Percentiles rank a stretch among this genome's conserved stretches.
Conservation (phyloP, 2,329 filamentous ascomycete species). For the Aspergillus latus region DNA sequence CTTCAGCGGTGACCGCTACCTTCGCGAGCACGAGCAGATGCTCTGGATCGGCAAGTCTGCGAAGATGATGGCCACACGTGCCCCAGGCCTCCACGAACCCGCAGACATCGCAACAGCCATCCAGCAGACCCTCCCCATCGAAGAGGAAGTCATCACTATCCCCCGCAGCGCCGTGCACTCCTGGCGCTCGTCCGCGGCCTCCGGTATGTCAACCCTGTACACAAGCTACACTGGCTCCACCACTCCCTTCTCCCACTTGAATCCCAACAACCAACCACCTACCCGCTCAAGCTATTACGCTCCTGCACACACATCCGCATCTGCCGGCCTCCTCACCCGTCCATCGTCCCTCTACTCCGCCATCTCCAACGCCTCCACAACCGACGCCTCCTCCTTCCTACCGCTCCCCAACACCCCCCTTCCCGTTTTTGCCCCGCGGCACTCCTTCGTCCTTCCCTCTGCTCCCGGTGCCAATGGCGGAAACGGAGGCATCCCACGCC, state of each 20-base stretch:
- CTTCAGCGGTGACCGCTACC: slow-evolving; percentile 60
- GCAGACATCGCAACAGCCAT: slow-evolving; percentile 28
- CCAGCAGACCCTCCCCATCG: slow-evolving; percentile 26
- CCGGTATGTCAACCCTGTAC: slow-evolving; percentile 33
- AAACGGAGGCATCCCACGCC: neutral
- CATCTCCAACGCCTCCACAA: slow-evolving; percentile 32
- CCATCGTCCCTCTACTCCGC: slow-evolving; percentile 29
- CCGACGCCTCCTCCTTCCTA: slow-evolving; percentile 31
- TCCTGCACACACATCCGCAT: slow-evolving; percentile 17
- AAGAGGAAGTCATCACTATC: slow-evolving; percentile 40
- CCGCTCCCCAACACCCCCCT: slow-evolving; percentile 27
- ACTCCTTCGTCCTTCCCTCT: slow-evolving; percentile 18
- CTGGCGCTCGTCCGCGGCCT: slow-evolving; percentile 37
- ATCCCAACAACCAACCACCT: neutral
- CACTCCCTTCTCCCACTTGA: neutral
- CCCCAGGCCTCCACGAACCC: slow-evolving; percentile 26
- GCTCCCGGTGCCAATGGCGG: slow-evolving; percentile 9
- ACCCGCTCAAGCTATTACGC: slow-evolving; percentile 2
- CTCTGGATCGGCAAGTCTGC: slow-evolving; percentile 50
- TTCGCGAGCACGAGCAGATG: slow-evolving; percentile 63
- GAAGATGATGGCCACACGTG: slow-evolving; percentile 34
- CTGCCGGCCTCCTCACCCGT: slow-evolving; percentile 16
- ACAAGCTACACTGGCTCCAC: slow-evolving; percentile 12
- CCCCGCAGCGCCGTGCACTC: slow-evolving; percentile 35
- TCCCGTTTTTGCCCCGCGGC: slow-evolving; percentile 36